Conservation (phyloP, 1,284 basidiomycete genomes). For the Microbotryum violaceum region DNA sequence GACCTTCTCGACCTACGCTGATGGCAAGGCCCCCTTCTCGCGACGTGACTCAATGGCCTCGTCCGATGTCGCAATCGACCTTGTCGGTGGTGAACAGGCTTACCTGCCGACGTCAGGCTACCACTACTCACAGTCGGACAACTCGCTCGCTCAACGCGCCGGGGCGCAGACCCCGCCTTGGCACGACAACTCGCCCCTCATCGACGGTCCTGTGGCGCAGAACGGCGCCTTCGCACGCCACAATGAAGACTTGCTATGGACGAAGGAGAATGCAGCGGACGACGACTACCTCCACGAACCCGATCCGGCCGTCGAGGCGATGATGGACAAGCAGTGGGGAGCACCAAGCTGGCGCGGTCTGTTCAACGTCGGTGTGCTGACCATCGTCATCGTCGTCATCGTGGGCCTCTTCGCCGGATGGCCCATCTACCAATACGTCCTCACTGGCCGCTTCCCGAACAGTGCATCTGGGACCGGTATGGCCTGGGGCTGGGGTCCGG, state of each 20-base stretch:
- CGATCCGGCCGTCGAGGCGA: slow-evolving; percentile 26
- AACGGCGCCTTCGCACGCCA: slow-evolving; percentile 1
- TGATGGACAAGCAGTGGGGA: slow-evolving; percentile 25
- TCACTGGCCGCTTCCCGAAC: neutral
- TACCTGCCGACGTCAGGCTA: neutral
- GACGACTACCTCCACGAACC: slow-evolving; percentile 33
- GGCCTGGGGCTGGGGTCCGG: slow-evolving; percentile 27
- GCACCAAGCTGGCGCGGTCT: slow-evolving; percentile 9
- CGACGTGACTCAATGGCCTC: slow-evolving; percentile 23
- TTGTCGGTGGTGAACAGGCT: slow-evolving; percentile 1
- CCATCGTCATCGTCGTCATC: slow-evolving; percentile 31
- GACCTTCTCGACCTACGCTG: slow-evolving; percentile 2
- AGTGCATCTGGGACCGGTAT: slow-evolving; percentile 13
- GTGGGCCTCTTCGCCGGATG: slow-evolving; percentile 34
- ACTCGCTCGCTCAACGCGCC: neutral
- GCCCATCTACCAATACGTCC: slow-evolving; percentile 5
- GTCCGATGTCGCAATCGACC: slow-evolving; percentile 21
- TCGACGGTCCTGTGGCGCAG: neutral
- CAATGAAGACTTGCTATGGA: slow-evolving; percentile 28
- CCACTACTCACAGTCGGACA: neutral
- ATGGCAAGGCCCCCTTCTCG: neutral
- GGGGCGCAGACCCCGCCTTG: slow-evolving; percentile 2
- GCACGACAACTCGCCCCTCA: neutral
- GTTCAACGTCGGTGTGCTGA: slow-evolving; percentile 16
- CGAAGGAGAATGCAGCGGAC: slow-evolving; percentile 31